A percentile compares a stretch with the other conserved stretches of the same genome.
Evolutionary conservation across 345 rosid species (phyloP).

Genomic region (Salix suchowensis): DNA sequence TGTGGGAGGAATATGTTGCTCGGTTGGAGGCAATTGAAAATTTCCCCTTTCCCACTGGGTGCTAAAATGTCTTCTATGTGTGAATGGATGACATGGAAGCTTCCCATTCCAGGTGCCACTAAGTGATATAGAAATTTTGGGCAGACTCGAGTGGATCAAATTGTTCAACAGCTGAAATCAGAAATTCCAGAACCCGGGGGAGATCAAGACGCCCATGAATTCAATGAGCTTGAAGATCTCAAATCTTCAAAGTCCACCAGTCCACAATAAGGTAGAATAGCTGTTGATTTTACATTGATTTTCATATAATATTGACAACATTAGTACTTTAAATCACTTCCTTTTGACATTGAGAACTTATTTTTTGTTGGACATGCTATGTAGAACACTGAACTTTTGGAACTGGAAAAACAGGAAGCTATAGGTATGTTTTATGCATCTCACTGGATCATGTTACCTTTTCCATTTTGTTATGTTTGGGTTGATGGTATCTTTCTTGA

Average conservation of each 20-base stretch:
- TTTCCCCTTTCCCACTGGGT: constrained; percentile 36
- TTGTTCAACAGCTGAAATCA: constrained; percentile 49
- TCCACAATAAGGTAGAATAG: constrained; percentile 39
- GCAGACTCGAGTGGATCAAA: constrained; percentile 94
- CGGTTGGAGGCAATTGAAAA: constrained; percentile 33
- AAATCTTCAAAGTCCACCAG: constrained; percentile 22
- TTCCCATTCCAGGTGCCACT: constrained; percentile 63
- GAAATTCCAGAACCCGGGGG: constrained; percentile 46
- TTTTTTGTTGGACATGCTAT: constrained; percentile 17
- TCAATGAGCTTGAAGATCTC: constrained; percentile 29
- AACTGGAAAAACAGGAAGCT: constrained; percentile 66
- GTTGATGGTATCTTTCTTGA: constrained; percentile 9
- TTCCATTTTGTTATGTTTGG: background rate
- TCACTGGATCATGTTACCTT: background rate
- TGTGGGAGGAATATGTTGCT: constrained; percentile 40
- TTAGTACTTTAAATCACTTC: background rate
- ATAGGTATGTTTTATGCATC: constrained; percentile 49
- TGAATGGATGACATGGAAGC: constrained; percentile 56
- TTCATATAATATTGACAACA: background rate
- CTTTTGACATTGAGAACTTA: constrained; percentile 7
- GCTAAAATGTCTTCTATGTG: constrained; percentile 45
- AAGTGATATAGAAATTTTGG: constrained; percentile 71
- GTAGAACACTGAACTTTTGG: constrained; percentile 56
- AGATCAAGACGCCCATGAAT: constrained; percentile 21
- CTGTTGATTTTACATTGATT: constrained; percentile 1